phyloP scores from a whole-genome alignment of 2,329 filamentous ascomycete genomes.

The Colletotrichum sp. region DNA sequence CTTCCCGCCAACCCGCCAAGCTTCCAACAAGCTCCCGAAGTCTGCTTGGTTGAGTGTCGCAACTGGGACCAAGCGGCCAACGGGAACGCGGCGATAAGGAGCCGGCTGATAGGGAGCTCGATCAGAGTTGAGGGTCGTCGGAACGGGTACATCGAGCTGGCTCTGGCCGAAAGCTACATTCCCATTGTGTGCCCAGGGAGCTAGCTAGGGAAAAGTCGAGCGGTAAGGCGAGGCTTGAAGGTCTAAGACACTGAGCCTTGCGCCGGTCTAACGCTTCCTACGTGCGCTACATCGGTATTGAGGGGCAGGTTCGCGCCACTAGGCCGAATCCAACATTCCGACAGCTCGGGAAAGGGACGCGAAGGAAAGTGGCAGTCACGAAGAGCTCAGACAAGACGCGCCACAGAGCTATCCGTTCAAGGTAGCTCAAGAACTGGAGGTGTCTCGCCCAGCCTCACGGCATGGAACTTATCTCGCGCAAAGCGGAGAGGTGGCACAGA shows the following conservation, averaged over 20 bases:
- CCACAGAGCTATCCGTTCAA: neutral
- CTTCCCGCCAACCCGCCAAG: neutral
- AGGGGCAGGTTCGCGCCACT: slow-evolving; percentile 13
- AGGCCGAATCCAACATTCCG: slow-evolving; percentile 18
- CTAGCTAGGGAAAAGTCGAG: neutral
- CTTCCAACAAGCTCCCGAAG: slow-evolving; percentile 9
- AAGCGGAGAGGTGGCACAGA: neutral
- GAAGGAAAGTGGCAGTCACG: neutral
- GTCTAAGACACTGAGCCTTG: slow-evolving; percentile 14
- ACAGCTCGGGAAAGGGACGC: slow-evolving; percentile 8
- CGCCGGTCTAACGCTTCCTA: slow-evolving; percentile 7
- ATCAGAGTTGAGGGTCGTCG: neutral
- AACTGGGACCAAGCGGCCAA: neutral
- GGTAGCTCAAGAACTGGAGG: neutral
- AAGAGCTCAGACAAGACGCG: neutral
- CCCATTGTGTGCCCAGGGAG: neutral
- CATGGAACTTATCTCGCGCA: neutral
- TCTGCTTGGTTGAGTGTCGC: neutral
- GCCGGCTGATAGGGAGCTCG: neutral
- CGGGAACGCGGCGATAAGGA: slow-evolving; percentile 9
- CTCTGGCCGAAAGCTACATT: neutral
- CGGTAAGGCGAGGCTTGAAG: neutral
- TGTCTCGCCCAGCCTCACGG: slow-evolving; percentile 4
- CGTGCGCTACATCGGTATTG: neutral
- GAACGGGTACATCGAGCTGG: slow-evolving; percentile 8